Evolutionary conservation across 257 asterid genomes (phyloP).

Genomic region (Rubia yunnanensis): DNA sequence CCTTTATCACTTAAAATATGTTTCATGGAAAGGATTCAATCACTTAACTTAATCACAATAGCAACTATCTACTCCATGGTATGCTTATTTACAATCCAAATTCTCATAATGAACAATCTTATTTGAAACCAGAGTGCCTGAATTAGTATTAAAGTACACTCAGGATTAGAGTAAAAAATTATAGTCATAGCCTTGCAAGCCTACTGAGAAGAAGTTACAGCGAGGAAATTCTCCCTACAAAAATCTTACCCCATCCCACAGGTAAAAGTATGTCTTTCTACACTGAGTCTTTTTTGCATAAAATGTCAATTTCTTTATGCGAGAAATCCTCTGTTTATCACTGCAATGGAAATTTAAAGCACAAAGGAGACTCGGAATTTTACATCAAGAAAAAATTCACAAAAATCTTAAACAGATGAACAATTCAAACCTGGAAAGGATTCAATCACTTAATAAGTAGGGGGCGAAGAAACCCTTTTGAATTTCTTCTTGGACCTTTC

Average conservation of each 20-base stretch:
- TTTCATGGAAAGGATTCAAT: too few relatives aligned
- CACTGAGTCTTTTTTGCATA: constrained; percentile 74
- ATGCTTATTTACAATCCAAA: neutral
- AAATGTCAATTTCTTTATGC: constrained; percentile 75
- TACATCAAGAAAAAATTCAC: constrained; percentile 18
- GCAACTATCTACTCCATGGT: neutral
- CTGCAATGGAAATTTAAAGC: constrained; percentile 42
- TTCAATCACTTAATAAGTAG: too few relatives aligned
- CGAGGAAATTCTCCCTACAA: constrained; percentile 10
- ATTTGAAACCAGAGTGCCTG: neutral
- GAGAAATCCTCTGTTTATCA: constrained; percentile 63
- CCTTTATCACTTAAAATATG: too few relatives aligned
- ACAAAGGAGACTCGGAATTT: constrained; percentile 28
- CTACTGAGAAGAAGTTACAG: constrained; percentile 10
- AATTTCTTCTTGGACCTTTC: too few relatives aligned
- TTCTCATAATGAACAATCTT: neutral
- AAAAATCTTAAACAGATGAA: constrained; percentile 13
- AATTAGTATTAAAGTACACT: neutral
- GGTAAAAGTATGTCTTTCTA: constrained; percentile 90
- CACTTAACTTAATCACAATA: too few relatives aligned
- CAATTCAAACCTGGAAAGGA: constrained; percentile 48
- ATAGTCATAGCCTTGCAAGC: neutral
- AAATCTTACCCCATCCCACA: constrained; percentile 95
- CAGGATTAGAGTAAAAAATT: neutral
- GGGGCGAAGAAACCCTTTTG: too few relatives aligned